Base-by-base conservation (phyloP, 1,284 basidiomycete genomes). In the Albatrellus sp. region DNA sequence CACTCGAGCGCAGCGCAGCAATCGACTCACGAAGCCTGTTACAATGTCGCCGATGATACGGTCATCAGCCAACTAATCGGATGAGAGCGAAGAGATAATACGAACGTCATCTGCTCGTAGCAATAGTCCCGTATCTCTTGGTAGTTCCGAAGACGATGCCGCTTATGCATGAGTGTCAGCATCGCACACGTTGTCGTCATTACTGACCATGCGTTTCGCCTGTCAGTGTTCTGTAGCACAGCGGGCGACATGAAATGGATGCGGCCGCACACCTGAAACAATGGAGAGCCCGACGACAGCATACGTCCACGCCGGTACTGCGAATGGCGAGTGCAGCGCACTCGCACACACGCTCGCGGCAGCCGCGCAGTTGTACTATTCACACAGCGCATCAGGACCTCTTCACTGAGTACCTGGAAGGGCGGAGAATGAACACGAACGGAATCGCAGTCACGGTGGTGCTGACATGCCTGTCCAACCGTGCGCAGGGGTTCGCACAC, bases 381-480 rank as follows among this genome's bases (percentile, higher is more conserved):
- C 17, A 30, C 24, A 24, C 7, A 7, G 7, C 24, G 24, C 24
- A 24, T 24, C 24, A 24, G 24, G 4, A 4, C 4, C 24, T 24
- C 4, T 3, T 24, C 24, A 7, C 24, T 3, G 24, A 24, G 7
- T 28, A 40, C 19, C 5, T n/a, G 13, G 16, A 17, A 12, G 28
- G 16, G 16, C 31, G 39, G 7, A 24, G 9, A 13, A 8, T 44
- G 32, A 12, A 33, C 2, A 57, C 64, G 41, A 40, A 74, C 73
- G 40, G 65, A 58, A 45, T 58, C 55, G 53, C 73, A 77, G 65
- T 83, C 75, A 38, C 73, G 71, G 55, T 85, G 77, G 19, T 68
- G 66, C 4, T 54, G 55, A 57, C 83, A 87, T 0, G 59, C 45
- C 2, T 54, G 53, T 0, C 72, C 71, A 19, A 75, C 45, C 2